Base-by-base conservation (phyloP, 202 grass and related monocot genomes). In the Digitaria exilis region DNA sequence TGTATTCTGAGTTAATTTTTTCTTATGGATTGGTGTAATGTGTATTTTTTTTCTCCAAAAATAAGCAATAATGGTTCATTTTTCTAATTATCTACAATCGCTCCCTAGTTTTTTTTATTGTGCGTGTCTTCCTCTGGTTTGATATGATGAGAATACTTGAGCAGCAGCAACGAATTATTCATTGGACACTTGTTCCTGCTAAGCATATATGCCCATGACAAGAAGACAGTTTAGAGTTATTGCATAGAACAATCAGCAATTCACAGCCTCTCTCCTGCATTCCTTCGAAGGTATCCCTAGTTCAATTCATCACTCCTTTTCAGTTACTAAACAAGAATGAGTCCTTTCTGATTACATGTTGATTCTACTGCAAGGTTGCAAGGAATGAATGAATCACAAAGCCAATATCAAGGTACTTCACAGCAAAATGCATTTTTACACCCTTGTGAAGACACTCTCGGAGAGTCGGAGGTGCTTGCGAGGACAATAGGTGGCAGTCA, bases 341-440 rank as follows among this genome's bases (percentile, higher is more conserved):
- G 9, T n/a, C 49, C 1, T 67, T 64, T 86, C 59, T 82, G 21
- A 86, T 58, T 16, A n/a, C n/a, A 2, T 59, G 71, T 70, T 60
- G 19, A 58, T 83, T 63, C 37, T 75, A 29, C 73, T 17, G 12
- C 73, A 58, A 98, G 92, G 60, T 84, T 98, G 83, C 91, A 92
- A 92, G 92, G 92, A 52, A 98, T 98, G 89, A 92, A 92, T 90
- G 92, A 52, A 98, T 95, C 77, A 95, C 92, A 15, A 93, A 83
- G 65, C 90, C 89, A 0, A 91, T 98, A 73, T 93, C 91, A 64
- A 95, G 92, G 60, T 93, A 91, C 85, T 91, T 92, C 12, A 98
- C 91, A 42, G 81, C 83, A 14, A 95, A 93, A 54, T 87, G 89
- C 3, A 87, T 31, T 98, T 95, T 5, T 87, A 91, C 0, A 80